Evolutionary conservation across 129 eudicot genomes (phyloP), one percentile per base, ranked within the genome.

Genomic region (Scalesia atractyloides): DNA sequence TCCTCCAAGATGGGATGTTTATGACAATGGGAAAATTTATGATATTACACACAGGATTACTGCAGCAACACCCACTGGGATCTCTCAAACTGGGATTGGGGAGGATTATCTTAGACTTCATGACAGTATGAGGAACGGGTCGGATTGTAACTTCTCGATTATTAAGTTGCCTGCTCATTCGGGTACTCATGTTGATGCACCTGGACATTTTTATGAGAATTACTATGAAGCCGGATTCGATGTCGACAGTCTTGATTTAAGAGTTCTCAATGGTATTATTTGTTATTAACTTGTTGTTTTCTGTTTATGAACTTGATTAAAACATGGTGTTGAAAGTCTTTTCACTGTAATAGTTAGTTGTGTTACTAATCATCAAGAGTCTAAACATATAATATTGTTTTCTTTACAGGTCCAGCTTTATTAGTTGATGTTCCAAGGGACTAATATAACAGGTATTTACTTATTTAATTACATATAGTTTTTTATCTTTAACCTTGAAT

Each of bases 101-200:
- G 36, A 16, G 12, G 72, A 76, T 43, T 84, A 80, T 36, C 86
- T 88, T 34, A 63, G 70, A 1, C 93, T 88, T 13, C 44, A 73
- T 67, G 8, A 14, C 56, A 82, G 87, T 76, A 91, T 91, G 91
- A 86, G 76, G 84, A 88, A 91, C 62, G 97, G 97, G 3, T 91
- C 96, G 0, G 80, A 74, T 69, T 84, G 76, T 66, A 88, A 91
- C 74, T 84, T 86, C 44, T 91, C 96, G 11, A 72, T 77, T 62
- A 79, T 91, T 73, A 91, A 81, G 85, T 57, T 91, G 9, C 87
- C 85, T 51, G 85, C 82, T 79, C 97, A 91, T 77, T 44, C 93
- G 17, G 97, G 97, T 17, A 91, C 96, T 17, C 96, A 91, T 84
- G 97, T 91, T 10, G 97, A 91, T 88, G 97, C 97, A 7, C 96